phyloP scores from a whole-genome alignment of 116 monocot species.

The Dioscorea cayenensis region DNA sequence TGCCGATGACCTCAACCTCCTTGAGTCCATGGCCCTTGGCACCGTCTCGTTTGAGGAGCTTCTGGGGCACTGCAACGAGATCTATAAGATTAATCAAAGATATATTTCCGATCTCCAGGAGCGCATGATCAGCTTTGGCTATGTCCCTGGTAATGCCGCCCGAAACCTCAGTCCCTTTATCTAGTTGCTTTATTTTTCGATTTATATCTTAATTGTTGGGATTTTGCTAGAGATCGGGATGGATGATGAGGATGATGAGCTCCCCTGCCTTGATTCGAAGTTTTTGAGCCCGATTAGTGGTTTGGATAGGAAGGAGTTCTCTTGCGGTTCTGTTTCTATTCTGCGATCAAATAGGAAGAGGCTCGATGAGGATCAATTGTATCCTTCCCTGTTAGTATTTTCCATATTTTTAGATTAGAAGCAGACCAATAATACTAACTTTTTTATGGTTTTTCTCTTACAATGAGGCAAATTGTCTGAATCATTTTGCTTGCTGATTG shows the following conservation, averaged over 20 bases:
- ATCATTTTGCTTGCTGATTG: background rate
- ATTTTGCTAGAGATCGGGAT: constrained; percentile 12
- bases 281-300: constrained; percentile 9
- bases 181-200: background rate
- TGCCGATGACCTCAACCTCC: constrained; percentile 43
- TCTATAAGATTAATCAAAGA: constrained; percentile 41
- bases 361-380: constrained; percentile 48
- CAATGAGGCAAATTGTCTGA: no score
- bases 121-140: constrained; percentile 47
- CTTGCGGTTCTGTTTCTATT: constrained; percentile 21
- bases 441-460: background rate
- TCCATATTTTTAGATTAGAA: background rate
- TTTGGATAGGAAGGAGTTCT: background rate
- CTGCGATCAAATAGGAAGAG: constrained; percentile 9
- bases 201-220: background rate
- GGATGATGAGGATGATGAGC: constrained; percentile 26
- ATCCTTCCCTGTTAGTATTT: constrained; percentile 38
- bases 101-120: constrained; percentile 43
- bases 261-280: constrained; percentile 7
- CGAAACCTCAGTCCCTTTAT: background rate
- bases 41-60: constrained; percentile 93
- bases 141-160: constrained; percentile 41
- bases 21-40: constrained; percentile 74
- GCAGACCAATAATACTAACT: no score
- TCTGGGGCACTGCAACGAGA: constrained; percentile 73